Evolutionary conservation across 2,329 filamentous ascomycete genomes (phyloP).

Genomic region (Beauveria pseudobassiana): DNA sequence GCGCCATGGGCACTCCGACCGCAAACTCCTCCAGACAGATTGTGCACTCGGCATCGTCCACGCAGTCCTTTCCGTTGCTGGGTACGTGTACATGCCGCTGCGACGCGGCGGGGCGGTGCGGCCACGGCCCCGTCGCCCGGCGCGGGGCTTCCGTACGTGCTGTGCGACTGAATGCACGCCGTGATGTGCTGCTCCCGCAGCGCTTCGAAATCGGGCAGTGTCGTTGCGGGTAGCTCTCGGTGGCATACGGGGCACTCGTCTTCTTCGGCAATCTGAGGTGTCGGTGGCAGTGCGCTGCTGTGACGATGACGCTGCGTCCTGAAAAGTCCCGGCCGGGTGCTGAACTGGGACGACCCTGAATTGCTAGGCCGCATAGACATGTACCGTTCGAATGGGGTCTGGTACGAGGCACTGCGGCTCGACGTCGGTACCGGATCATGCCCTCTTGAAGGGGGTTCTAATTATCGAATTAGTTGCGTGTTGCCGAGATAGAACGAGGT

Average conservation of each 20-base stretch:
- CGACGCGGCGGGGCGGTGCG: constrained; percentile 32
- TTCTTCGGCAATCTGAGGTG: constrained; percentile 56
- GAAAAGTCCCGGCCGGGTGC: constrained; percentile 25
- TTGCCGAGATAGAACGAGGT: not conserved
- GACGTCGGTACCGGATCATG: constrained; percentile 9
- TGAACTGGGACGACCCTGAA: constrained; percentile 24
- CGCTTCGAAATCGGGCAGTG: constrained; percentile 44
- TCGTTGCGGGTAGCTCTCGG: constrained; percentile 55
- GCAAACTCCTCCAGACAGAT: constrained; percentile 62
- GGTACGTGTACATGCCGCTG: constrained; percentile 57
- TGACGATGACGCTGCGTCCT: constrained; percentile 27
- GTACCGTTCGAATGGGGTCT: constrained; percentile 31
- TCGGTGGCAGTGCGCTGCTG: constrained; percentile 33
- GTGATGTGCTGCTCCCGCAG: constrained; percentile 52
- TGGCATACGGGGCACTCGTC: constrained; percentile 77
- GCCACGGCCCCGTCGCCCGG: constrained; percentile 18
- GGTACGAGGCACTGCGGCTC: constrained; percentile 23
- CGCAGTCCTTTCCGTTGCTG: constrained; percentile 59
- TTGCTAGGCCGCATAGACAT: constrained; percentile 28
- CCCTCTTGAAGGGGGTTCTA: not conserved
- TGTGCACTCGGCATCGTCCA: constrained; percentile 60
- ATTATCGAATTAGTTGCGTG: not conserved
- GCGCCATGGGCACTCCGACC: constrained; percentile 54
- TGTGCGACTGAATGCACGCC: constrained; percentile 48
- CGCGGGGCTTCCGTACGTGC: constrained; percentile 35